These are phyloP conservation scores for Gyromitra esculenta DNA, from an alignment of 2,329 filamentous ascomycete species.

Conservation along the genomic window DNA sequence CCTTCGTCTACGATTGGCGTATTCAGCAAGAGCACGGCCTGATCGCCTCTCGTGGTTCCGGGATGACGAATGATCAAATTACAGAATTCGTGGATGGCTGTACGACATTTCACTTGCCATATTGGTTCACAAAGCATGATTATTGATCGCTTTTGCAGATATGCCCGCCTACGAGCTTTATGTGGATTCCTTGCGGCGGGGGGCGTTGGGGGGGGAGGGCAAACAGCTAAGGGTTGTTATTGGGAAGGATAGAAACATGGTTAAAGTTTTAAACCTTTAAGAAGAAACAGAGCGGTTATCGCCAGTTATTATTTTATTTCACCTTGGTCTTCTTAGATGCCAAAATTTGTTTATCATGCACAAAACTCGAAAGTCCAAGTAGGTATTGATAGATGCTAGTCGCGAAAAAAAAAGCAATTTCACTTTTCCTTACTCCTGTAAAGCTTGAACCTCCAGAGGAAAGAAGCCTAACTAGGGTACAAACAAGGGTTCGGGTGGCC, in stretches of 20 bases:
- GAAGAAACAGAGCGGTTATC: neutral
- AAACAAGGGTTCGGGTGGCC: conserved; percentile 2
- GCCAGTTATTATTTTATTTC: neutral
- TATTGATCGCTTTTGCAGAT: conserved; percentile 55
- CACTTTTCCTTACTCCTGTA: neutral
- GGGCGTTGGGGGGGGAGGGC: conserved; percentile 63
- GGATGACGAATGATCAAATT: conserved; percentile 86
- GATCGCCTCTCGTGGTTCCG: conserved; percentile 72
- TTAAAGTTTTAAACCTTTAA: conserved; percentile 58
- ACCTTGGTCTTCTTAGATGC: neutral
- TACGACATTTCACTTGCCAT: conserved; percentile 59
- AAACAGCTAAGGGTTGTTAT: conserved; percentile 66
- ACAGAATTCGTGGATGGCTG: conserved; percentile 76
- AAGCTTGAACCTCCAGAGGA: neutral
- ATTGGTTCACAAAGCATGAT: conserved; percentile 4
- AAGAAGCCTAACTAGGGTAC: neutral
- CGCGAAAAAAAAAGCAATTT: neutral
- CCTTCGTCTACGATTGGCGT: conserved; percentile 85
- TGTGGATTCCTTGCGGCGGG: conserved; percentile 64
- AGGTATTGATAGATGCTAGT: neutral
- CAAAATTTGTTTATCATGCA: neutral
- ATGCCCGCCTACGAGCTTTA: conserved; percentile 69
- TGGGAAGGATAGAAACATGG: conserved; percentile 63
- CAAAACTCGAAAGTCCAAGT: neutral
- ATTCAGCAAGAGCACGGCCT: conserved; percentile 80